Conservation (phyloP, 192 early-diverging fungal species). For the Haplosporangium gracile region DNA sequence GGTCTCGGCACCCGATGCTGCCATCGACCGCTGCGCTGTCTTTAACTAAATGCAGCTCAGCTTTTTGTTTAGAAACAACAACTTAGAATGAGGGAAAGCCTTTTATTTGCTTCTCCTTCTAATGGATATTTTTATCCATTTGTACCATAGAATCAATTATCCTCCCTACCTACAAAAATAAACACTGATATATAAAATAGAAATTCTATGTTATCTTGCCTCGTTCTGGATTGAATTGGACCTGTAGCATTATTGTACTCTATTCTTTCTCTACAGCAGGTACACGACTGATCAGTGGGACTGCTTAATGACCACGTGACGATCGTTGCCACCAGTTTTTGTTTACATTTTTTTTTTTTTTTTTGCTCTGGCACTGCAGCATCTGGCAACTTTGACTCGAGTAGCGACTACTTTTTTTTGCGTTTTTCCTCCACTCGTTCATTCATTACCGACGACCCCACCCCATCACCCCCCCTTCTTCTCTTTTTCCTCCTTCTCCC, state of each 20-base stretch:
- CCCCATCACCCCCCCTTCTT: neutral
- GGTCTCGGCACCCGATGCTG: slow-evolving; percentile 31
- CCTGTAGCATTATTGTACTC: neutral
- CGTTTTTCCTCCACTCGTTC: neutral
- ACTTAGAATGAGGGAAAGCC: neutral
- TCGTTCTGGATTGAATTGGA: neutral
- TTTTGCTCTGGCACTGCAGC: neutral
- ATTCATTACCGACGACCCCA: neutral
- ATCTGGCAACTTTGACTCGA: neutral
- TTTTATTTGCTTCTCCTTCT: neutral
- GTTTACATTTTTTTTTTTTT: neutral
- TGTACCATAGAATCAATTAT: slow-evolving; percentile 1
- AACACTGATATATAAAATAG: neutral
- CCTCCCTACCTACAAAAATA: neutral
- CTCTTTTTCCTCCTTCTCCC: neutral
- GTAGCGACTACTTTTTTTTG: neutral
- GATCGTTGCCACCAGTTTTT: neutral
- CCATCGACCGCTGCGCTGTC: slow-evolving; percentile 29
- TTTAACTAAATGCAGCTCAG: slow-evolving; percentile 1
- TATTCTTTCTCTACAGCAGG: neutral
- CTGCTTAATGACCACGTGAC: neutral
- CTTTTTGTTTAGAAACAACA: neutral
- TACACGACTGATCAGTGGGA: neutral
- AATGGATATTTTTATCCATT: neutral
- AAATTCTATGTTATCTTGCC: neutral